Conservation (phyloP, 371 early-diverging fungal genomes). For the Mortierella sp. region DNA sequence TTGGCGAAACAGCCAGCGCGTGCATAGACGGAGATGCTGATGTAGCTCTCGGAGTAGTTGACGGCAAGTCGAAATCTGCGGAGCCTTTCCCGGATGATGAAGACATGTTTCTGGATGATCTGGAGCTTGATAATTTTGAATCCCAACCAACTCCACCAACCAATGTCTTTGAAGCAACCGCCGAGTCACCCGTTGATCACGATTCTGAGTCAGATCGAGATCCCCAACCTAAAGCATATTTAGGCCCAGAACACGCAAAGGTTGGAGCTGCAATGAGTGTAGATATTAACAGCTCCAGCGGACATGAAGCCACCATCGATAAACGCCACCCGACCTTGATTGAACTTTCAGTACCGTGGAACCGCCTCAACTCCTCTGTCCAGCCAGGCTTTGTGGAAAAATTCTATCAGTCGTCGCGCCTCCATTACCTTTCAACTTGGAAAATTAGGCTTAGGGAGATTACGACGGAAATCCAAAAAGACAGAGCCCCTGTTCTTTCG, state of each 20-base stretch:
- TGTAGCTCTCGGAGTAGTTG: not conserved
- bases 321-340: conserved; percentile 45
- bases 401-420: conserved; percentile 84
- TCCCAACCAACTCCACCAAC: conserved; percentile 14
- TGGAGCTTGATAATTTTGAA: conserved; percentile 25
- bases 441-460: conserved; percentile 80
- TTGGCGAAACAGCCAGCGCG: too few species aligned
- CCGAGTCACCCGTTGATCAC: too few species aligned
- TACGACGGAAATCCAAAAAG: conserved; percentile 60
- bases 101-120: conserved; percentile 9
- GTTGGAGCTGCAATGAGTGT: not conserved
- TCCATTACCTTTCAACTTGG: conserved; percentile 88
- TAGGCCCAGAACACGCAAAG: not conserved
- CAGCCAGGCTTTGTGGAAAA: conserved; percentile 79
- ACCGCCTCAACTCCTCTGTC: conserved; percentile 55
- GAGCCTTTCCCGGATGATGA: conserved; percentile 3
- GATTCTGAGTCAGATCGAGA: not conserved
- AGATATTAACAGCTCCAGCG: not conserved
- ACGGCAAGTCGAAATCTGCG: not conserved
- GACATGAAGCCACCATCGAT: not conserved
- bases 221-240: not conserved
- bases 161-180: too few species aligned
- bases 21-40: not conserved
- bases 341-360: conserved; percentile 61
- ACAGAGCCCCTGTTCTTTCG: not conserved